A percentile compares a stretch with the other conserved stretches of the same genome.
These are phyloP conservation scores for Tieghemostelium lacteum DNA, from an alignment of 78 protist genomes.

Conservation along the genomic window DNA sequence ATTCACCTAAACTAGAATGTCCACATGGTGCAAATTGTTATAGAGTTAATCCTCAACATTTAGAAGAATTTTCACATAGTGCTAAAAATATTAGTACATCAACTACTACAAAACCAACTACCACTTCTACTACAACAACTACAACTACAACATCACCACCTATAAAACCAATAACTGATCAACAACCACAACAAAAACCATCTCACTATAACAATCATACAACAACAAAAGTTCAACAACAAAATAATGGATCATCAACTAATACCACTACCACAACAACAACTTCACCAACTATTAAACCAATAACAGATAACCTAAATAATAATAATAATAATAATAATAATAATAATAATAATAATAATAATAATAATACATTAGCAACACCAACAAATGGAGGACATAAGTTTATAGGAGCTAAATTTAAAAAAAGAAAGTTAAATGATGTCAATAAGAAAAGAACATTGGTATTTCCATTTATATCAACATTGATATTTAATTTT, in stretches of 20 bases:
- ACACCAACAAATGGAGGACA: too few relatives aligned
- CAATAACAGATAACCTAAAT: not conserved
- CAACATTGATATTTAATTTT: conserved; percentile 11
- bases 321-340: not conserved
- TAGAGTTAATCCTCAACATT: not conserved
- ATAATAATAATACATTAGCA: conserved; percentile 3
- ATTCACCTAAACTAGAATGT: not conserved
- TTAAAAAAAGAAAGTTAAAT: conserved; percentile 19
- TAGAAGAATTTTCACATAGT: not conserved
- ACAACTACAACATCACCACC: too few relatives aligned
- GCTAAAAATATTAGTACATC: not conserved
- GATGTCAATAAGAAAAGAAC: conserved; percentile 20
- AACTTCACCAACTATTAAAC: not conserved
- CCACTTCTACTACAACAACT: conserved; percentile 10
- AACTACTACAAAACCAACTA: not conserved
- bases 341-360: not conserved
- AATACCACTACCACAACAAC: not conserved
- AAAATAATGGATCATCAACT: not conserved
- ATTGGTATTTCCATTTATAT: conserved; percentile 56
- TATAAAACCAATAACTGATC: not conserved
- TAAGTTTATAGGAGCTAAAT: conserved; percentile 39
- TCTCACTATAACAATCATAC: not conserved
- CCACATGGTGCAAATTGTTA: conserved; percentile 18
- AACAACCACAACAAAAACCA: not conserved
- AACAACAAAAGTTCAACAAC: not conserved